These are phyloP conservation scores for Ichthyophonus hoferi DNA, from an alignment of 208 protist genomes.

Conservation along the genomic window DNA sequence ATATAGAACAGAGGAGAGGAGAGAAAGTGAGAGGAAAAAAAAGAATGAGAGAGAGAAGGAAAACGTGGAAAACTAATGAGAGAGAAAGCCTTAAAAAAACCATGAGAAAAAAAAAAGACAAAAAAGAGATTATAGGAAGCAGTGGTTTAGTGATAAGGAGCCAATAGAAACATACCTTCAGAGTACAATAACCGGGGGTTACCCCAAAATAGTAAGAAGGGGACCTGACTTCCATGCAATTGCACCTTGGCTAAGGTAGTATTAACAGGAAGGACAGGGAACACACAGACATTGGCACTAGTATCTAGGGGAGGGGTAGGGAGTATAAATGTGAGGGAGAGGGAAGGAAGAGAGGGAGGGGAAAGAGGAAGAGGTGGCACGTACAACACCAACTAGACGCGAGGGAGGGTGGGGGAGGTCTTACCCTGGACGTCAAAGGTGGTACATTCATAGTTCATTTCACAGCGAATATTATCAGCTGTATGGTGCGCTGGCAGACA, in stretches of 20 bases:
- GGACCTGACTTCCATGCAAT: background rate
- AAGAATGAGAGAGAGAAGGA: background rate
- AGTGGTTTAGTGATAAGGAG: too few relatives aligned
- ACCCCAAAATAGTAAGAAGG: background rate
- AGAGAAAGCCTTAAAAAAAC: too few relatives aligned
- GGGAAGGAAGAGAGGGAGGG: background rate
- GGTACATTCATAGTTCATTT: background rate
- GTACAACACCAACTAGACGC: too few relatives aligned
- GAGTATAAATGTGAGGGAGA: background rate
- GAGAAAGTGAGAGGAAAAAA: too few relatives aligned
- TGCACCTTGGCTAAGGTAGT: background rate
- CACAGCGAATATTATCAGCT: background rate
- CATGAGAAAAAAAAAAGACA: background rate
- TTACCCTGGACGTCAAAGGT: background rate
- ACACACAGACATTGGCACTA: background rate
- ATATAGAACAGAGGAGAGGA: too few relatives aligned
- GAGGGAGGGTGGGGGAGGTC: too few relatives aligned
- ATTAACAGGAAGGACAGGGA: background rate
- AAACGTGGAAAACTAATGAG: background rate
- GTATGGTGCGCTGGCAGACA: background rate
- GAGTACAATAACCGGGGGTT: background rate
- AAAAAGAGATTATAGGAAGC: too few relatives aligned
- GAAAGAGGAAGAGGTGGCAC: background rate
- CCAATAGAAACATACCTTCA: background rate
- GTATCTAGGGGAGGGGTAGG: background rate